phyloP scores from a whole-genome alignment of 2,329 filamentous ascomycete species.

The Ophiostoma fasciatum region DNA sequence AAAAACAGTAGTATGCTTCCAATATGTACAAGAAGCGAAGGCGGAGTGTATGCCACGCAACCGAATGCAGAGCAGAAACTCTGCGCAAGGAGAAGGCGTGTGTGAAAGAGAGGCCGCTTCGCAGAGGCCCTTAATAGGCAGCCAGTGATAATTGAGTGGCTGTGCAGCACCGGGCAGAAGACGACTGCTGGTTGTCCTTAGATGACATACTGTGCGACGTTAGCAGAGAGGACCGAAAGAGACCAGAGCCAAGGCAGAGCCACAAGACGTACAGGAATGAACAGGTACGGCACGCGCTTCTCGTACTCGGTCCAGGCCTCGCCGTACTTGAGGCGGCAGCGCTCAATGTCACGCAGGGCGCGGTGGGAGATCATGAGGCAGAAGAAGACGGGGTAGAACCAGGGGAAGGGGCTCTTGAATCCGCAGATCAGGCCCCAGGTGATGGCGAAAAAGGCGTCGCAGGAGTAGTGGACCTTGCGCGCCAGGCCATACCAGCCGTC shows the following conservation, averaged over 20 bases:
- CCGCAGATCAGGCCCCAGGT: conserved; percentile 72
- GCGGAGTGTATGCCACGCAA: no score
- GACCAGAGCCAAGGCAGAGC: no score
- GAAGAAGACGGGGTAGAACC: conserved; percentile 86
- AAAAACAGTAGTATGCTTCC: conserved; percentile 2
- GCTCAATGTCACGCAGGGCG: conserved; percentile 58
- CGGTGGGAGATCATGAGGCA: conserved; percentile 68
- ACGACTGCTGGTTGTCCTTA: no score
- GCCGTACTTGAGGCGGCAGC: conserved; percentile 64
- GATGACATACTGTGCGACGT: not conserved
- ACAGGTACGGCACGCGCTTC: conserved; percentile 15
- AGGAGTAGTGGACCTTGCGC: conserved; percentile 67
- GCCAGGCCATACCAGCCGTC: conserved; percentile 68
- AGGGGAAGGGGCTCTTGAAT: conserved; percentile 67
- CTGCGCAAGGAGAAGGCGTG: no score
- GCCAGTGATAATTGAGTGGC: no score
- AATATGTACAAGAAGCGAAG: conserved; percentile 8
- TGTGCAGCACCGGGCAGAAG: not conserved
- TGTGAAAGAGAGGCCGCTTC: no score
- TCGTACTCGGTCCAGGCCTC: conserved; percentile 15
- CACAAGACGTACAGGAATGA: conserved; percentile 36
- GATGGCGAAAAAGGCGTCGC: conserved; percentile 63
- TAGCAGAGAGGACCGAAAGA: not conserved
- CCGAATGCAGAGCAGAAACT: no score
- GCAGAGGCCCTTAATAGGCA: no score